phyloP scores from a whole-genome alignment of 1,284 basidiomycete species.

The Malassezia dermatis region DNA sequence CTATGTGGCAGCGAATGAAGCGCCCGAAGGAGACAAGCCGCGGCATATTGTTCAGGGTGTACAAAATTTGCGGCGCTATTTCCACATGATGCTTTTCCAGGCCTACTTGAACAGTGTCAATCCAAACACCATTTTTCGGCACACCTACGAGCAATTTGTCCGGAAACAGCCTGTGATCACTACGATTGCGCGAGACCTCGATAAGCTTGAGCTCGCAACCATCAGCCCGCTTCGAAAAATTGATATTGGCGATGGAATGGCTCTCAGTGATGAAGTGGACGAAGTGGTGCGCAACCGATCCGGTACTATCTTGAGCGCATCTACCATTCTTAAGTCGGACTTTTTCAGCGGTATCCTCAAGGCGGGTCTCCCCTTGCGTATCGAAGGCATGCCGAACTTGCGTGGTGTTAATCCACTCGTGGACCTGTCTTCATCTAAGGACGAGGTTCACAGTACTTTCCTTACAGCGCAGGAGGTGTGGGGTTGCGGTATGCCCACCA shows the following conservation, averaged over 20 bases:
- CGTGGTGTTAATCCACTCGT: conserved; percentile 34
- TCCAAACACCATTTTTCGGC: conserved; percentile 54
- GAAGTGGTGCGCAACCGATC: conserved; percentile 64
- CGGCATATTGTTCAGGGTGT: conserved; percentile 49
- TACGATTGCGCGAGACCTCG: conserved; percentile 85
- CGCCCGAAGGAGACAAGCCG: conserved; percentile 65
- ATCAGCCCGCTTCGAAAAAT: conserved; percentile 67
- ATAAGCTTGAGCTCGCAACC: conserved; percentile 65
- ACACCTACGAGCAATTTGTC: conserved; percentile 40
- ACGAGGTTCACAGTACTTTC: conserved; percentile 14
- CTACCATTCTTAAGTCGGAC: conserved; percentile 91
- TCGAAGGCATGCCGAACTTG: conserved; percentile 46
- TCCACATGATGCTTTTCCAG: conserved; percentile 84
- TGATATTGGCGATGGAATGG: conserved; percentile 58
- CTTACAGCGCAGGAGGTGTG: conserved; percentile 33
- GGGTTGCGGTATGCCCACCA: conserved; percentile 46
- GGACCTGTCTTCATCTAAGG: neutral
- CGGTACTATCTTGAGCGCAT: conserved; percentile 78
- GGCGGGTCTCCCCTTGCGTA: conserved; percentile 31
- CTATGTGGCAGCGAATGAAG: conserved; percentile 61
- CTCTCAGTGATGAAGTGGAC: conserved; percentile 52
- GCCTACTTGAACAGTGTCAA: conserved; percentile 78
- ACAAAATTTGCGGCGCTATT: conserved; percentile 55
- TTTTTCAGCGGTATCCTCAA: conserved; percentile 59
- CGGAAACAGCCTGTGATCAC: conserved; percentile 62